Evolutionary conservation across 345 rosid genomes (phyloP).

Genomic region (Pistacia integerrima): DNA sequence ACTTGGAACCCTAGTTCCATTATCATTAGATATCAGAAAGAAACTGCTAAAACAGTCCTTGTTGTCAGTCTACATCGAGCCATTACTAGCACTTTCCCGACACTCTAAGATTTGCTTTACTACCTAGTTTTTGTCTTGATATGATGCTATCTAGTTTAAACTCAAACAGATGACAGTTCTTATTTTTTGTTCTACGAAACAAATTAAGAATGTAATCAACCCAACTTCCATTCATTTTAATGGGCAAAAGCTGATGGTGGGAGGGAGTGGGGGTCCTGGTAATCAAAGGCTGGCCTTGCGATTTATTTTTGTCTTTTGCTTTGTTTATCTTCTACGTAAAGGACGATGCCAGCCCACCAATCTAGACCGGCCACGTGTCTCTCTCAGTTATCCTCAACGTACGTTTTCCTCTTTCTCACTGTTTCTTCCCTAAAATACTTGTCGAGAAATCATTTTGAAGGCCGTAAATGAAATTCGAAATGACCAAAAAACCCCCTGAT

Average conservation of each 20-base stretch:
- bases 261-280: conserved; percentile 28
- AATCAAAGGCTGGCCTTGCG: conserved; percentile 23
- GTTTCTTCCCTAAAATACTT: conserved; percentile 48
- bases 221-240: background rate
- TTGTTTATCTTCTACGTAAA: conserved; percentile 90
- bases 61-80: background rate
- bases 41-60: background rate
- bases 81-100: background rate
- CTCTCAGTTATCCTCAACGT: conserved; percentile 19
- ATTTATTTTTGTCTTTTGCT: conserved; percentile 35
- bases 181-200: background rate
- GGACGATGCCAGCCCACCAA: conserved; percentile 44
- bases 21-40: no score
- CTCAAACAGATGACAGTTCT: background rate
- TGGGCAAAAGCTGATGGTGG: background rate
- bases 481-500: conserved; percentile 22
- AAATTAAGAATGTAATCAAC: no score
- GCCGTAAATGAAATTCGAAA: conserved; percentile 15
- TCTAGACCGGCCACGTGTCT: conserved; percentile 36
- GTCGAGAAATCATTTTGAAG: conserved; percentile 44
- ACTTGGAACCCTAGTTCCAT: no score
- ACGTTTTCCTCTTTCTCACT: conserved; percentile 26
- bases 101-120: background rate
- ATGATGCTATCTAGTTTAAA: background rate
- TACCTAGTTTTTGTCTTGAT: background rate